Base-by-base conservation (phyloP, 73 alveolate genomes). In the Tetrahymena malaccensis region DNA sequence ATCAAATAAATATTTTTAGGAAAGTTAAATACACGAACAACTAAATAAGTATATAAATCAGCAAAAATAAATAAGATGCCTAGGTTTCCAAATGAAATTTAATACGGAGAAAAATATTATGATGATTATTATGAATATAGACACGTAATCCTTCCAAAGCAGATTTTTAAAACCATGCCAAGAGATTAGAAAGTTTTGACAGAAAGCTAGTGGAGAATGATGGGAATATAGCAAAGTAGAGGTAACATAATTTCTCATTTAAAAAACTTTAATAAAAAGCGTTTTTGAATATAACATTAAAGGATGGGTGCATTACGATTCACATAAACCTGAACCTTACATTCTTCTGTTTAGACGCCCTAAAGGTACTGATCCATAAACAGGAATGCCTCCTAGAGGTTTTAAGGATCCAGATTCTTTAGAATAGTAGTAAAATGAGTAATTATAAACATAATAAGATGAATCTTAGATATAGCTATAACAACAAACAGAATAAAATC, bases 161-260 rank as follows among this genome's bases (percentile, higher is more conserved):
- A 50, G 10, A 50, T 50, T 13, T 50, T 50, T 50, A 50, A 50
- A 50, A 50, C 83, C 16, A 50, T 50, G 83, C 83, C 83, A 50
- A 50, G 83, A 15, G 83, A 50, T 94, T 97, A 22, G 93, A 96
- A 96, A 50, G 27, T 98, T 31, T 97, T 98, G 37, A 96, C 98
- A 44, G 99, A 98, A 94, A 93, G 58, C 70, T 98, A 98, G 93
- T 98, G 99, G 99, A 97, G 99, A 97, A 56, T 98, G 35, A 97
- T 98, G 17, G 99, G 99, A 25, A 99, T 98, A 37, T 97, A 98
- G 95, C 97, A 98, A 97, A 94, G 98, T 50, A 93, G 99, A 93
- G 83, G 83, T 50, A 50, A 50, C 16, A 19, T 1, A 13, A 50
- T 50, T 50, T 50, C 31, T 3, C 31, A 50, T 50, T 50, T 15